Percentiles rank a stretch among this genome's conserved stretches.
Evolutionary conservation across 768 basidiomycete genomes (phyloP).

Genomic region (Coprinopsis strossmayeri): DNA sequence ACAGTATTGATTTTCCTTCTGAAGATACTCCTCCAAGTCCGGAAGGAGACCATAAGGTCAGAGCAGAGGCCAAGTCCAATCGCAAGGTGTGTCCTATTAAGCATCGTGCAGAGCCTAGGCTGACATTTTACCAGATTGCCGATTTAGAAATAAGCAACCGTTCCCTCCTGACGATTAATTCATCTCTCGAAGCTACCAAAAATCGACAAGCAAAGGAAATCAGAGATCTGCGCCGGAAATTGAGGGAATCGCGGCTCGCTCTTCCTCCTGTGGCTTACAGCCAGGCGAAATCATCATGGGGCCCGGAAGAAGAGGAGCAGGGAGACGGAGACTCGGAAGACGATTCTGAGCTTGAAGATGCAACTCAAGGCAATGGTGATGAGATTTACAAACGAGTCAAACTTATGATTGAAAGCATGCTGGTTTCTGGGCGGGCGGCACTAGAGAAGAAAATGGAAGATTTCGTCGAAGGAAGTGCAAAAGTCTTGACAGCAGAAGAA

Average conservation of each 20-base stretch:
- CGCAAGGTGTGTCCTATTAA: constrained; percentile 57
- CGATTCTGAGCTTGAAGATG: constrained; percentile 27
- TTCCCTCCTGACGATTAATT: constrained; percentile 81
- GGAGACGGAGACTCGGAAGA: constrained; percentile 46
- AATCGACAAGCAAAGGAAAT: constrained; percentile 81
- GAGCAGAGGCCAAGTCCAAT: constrained; percentile 76
- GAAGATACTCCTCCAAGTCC: constrained; percentile 20
- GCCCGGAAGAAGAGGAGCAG: constrained; percentile 33
- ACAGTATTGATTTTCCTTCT: constrained; percentile 18
- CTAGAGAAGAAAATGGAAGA: constrained; percentile 54
- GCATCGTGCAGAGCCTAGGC: not conserved
- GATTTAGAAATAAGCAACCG: constrained; percentile 89
- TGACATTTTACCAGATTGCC: constrained; percentile 55
- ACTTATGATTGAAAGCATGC: constrained; percentile 53
- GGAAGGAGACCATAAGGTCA: constrained; percentile 47
- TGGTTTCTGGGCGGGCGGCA: constrained; percentile 53
- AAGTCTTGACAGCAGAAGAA: constrained; percentile 72
- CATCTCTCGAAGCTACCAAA: constrained; percentile 74
- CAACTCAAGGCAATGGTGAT: constrained; percentile 37
- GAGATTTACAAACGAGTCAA: constrained; percentile 58
- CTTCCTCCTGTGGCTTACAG: constrained; percentile 62
- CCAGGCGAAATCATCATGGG: constrained; percentile 46
- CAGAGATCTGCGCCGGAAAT: constrained; percentile 70
- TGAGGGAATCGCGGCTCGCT: constrained; percentile 76
- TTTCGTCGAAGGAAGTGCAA: constrained; percentile 40